phyloP scores from a whole-genome alignment of 177 flowering plant genomes.

The Telopea speciosissima region DNA sequence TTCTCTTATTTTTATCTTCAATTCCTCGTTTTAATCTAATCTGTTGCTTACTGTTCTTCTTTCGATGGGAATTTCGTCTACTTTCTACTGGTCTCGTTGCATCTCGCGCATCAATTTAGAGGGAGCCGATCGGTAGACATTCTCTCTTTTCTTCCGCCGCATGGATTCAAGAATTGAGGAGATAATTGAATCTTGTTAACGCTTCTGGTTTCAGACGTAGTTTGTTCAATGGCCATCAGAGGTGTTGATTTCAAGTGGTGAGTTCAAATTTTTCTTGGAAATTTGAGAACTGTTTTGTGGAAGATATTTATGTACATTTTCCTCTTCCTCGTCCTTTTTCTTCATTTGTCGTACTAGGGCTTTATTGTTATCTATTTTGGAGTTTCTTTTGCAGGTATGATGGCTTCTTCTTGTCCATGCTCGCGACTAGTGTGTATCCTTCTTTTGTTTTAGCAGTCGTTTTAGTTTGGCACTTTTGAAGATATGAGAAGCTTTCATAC shows the following conservation, averaged over 20 bases:
- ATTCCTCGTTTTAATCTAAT: neutral
- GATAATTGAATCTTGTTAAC: slow-evolving; percentile 6
- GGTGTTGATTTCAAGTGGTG: slow-evolving; percentile 90
- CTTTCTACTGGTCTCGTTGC: neutral
- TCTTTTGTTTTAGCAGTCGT: neutral
- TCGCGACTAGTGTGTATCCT: slow-evolving; percentile 98
- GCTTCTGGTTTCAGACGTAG: slow-evolving; percentile 23
- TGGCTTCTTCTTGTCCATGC: slow-evolving; percentile 98
- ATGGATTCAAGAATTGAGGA: neutral
- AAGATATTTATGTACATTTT: neutral
- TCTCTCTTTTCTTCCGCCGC: neutral
- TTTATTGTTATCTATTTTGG: neutral
- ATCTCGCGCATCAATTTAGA: neutral
- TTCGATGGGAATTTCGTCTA: neutral
- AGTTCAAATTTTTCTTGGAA: slow-evolving; percentile 1
- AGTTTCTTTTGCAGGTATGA: slow-evolving; percentile 69
- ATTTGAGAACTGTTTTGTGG: neutral
- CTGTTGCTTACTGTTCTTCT: neutral
- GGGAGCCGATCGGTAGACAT: neutral
- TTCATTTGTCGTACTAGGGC: neutral
- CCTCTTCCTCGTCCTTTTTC: neutral
- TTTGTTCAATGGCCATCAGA: slow-evolving; percentile 50
- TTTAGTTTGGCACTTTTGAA: neutral
- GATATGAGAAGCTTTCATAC: neutral
- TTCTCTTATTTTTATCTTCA: neutral